A percentile compares a stretch with the other conserved stretches of the same genome.
Conservation (phyloP, 192 early-diverging fungal genomes). For the Backusella tarrabulga region DNA sequence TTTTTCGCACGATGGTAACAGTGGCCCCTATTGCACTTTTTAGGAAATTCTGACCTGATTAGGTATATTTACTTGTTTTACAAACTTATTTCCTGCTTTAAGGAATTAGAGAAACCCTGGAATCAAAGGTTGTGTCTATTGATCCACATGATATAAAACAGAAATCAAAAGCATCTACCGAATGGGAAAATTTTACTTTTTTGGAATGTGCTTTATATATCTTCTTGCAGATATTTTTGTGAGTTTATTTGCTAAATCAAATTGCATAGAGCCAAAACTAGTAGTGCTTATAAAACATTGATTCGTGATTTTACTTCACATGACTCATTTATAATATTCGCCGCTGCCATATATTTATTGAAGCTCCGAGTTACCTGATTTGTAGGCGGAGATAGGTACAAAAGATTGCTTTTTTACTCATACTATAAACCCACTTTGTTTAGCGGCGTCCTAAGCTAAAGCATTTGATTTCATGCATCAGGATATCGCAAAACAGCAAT, state of each 20-base stretch:
- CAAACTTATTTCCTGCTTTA: constrained; percentile 1
- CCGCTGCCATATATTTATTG: not conserved
- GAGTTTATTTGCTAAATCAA: not conserved
- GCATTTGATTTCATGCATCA: not conserved
- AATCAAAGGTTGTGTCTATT: not conserved
- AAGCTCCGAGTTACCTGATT: not conserved
- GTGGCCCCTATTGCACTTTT: not conserved
- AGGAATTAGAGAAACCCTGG: not conserved
- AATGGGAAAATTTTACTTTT: not conserved
- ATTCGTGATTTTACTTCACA: not conserved
- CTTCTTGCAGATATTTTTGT: not conserved
- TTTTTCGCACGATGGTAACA: constrained; percentile 10
- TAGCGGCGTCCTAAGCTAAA: not conserved
- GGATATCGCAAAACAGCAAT: not conserved
- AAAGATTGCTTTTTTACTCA: not conserved
- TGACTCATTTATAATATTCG: not conserved
- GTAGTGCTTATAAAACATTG: not conserved
- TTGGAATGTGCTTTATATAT: not conserved
- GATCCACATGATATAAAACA: not conserved
- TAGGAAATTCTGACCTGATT: constrained; percentile 8
- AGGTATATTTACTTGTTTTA: constrained; percentile 2
- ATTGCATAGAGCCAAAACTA: not conserved
- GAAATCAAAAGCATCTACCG: not conserved
- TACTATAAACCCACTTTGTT: not conserved
- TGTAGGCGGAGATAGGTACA: not conserved